Base-by-base conservation (phyloP, 768 basidiomycete genomes). In the Pulveroboletus sp. region DNA sequence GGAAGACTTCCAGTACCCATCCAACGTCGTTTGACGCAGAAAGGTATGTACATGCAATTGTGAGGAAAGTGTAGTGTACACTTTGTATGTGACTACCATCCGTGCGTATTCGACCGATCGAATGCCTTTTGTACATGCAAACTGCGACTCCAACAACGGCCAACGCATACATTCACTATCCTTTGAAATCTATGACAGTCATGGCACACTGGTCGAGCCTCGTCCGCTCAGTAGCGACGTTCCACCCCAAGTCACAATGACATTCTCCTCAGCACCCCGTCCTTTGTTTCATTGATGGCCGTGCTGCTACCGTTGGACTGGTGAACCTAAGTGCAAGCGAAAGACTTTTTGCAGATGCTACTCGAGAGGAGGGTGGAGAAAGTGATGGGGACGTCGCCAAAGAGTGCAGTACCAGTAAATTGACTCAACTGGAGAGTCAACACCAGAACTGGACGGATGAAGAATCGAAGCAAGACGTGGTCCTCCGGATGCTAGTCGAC, bases 401-500 rank as follows among this genome's bases (percentile, higher is more conserved):
- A 9, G 52, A 57, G 32, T 49, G 57, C 5, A 51, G 48, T 3
- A 52, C 47, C 4, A 54, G 59, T 44, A n/a, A n/a, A n/a, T n/a
- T n/a, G n/a, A n/a, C n/a, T n/a, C n/a, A n/a, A n/a, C n/a, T 21
- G 21, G 21, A 21, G 21, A 21, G 21, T 21, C 21, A 21, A 21
- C 21, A 21, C 21, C 21, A 21, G 21, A 21, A 21, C 4, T 21
- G 21, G 21, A 4, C 4, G 21, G 21, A 4, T 21, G 21, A 21
- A 21, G 2, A 21, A 21, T 21, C 21, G 21, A 21, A 2, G 21
- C 21, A 21, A 21, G 21, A 88, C 68, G 77, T 82, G 0, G 83
- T 93, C 1, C 72, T 90, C 15, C 78, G 89, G 18, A 93, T 94
- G 88, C 76, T 93, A 6, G 76, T 91, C 31, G 90, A 93, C 72